Evolutionary conservation across 2,329 filamentous ascomycete genomes (phyloP), one percentile per base, ranked within the genome.

Genomic region (Arthroderma uncinatum): DNA sequence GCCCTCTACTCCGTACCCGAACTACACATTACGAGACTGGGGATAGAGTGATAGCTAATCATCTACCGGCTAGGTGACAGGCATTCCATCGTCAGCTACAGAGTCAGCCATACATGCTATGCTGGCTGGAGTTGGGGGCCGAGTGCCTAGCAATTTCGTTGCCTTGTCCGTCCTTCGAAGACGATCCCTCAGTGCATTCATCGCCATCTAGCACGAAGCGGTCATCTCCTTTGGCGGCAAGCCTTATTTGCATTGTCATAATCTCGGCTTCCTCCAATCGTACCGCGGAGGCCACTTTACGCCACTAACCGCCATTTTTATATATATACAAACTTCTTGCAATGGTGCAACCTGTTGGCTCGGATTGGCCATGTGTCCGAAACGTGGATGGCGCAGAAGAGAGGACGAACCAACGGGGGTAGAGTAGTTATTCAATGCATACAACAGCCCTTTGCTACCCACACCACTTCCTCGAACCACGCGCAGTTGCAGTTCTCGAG

Each of bases 301-400:
- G 44, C 44, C 44, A 50, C 44, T 34, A 50, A 33, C 44, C 25
- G 25, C 25, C 44, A 33, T 50, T n/a, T 50, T 50, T 50, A 33
- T 25, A 33, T 50, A 30, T 30, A n/a, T n/a, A n/a, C n/a, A n/a
- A n/a, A n/a, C n/a, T n/a, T n/a, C n/a, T 33, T 50, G 28, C 44
- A 23, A 50, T 50, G 25, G 44, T 33, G 44, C 44, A 50, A 50
- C 44, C 44, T 50, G 44, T 50, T 50, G 44, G 44, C 44, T 33
- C n/a, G 25, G 44, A 50, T 14, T 50, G 44, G 25, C 44, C 44
- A 50, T 50, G 44, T 50, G 44, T 50, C 44, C 25, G 44, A 50
- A 50, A 50, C 44, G 44, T 50, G 44, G 44, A 50, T 50, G 44
- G 44, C 44, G 44, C 40, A 44, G 40, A 23, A 12, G 23, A n/a